Percentiles rank a stretch among this genome's conserved stretches.
phyloP scores from a whole-genome alignment of 352 stramenopile species.

The Phytophthora macrochlamydospora region DNA sequence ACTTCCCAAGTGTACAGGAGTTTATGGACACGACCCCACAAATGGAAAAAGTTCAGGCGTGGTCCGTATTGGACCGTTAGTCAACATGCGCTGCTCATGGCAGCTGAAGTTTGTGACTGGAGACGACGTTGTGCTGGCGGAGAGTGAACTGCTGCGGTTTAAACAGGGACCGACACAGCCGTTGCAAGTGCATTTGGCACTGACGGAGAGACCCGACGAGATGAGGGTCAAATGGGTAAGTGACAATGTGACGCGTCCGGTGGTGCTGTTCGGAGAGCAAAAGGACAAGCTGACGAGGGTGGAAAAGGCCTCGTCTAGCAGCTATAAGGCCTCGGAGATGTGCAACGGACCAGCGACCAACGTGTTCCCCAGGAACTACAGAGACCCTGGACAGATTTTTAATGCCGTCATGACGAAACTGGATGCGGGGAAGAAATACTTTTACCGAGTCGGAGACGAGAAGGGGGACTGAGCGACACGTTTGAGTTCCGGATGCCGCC shows the following conservation, averaged over 20 bases:
- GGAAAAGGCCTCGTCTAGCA: conserved; percentile 24
- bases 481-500: conserved; percentile 39
- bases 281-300: conserved; percentile 18
- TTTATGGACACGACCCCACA: conserved; percentile 35
- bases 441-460: conserved; percentile 41
- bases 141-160: conserved; percentile 40
- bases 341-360: conserved; percentile 32
- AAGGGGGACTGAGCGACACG: conserved; percentile 33
- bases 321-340: conserved; percentile 40
- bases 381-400: conserved; percentile 45
- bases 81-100: conserved; percentile 59
- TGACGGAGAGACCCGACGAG: conserved; percentile 36
- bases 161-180: conserved; percentile 42
- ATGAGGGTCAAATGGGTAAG: conserved; percentile 69
- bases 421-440: conserved; percentile 36
- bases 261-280: conserved; percentile 43
- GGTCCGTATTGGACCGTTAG: conserved; percentile 40
- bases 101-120: conserved; percentile 44
- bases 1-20: conserved; percentile 17
- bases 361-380: conserved; percentile 22
- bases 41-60: conserved; percentile 22
- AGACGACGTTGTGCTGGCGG: conserved; percentile 30
- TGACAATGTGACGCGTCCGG: conserved; percentile 36
- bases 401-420: conserved; percentile 48
- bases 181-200: conserved; percentile 45